These are phyloP conservation scores for Aureobasidium namibiae DNA, from an alignment of 2,329 filamentous ascomycete genomes.

Conservation along the genomic window DNA sequence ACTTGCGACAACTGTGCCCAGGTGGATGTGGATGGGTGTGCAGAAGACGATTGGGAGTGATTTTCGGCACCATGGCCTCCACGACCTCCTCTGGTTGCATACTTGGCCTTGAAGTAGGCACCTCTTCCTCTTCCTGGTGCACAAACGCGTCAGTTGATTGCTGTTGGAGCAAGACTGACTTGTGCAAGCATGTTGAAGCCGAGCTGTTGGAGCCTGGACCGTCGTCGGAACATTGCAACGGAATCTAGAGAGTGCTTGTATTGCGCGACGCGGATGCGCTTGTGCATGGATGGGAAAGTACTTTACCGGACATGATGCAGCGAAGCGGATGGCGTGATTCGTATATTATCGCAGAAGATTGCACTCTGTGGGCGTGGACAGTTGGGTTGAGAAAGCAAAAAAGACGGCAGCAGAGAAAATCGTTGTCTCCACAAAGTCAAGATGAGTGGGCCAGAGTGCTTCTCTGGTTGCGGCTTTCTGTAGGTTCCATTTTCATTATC, in stretches of 20 bases:
- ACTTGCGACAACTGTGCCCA: not conserved
- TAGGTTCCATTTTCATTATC: not conserved
- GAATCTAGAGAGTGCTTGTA: not conserved
- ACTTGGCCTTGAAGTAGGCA: conserved; percentile 23
- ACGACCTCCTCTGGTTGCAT: conserved; percentile 17
- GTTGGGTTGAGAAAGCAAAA: conserved; percentile 2
- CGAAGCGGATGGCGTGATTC: not conserved
- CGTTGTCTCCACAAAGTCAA: not conserved
- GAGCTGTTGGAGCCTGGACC: conserved; percentile 10
- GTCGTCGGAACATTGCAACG: conserved; percentile 4
- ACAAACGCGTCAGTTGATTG: conserved; percentile 3
- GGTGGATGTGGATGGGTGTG: not conserved
- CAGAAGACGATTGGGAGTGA: not conserved
- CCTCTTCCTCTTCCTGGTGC: conserved; percentile 20
- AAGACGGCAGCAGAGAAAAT: not conserved
- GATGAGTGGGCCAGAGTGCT: not conserved
- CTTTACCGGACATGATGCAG: conserved; percentile 10
- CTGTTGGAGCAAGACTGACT: conserved; percentile 11
- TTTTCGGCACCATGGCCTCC: not conserved
- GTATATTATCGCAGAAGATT: not conserved
- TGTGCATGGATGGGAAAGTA: not conserved
- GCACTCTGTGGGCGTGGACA: not conserved
- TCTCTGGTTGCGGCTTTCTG: not conserved
- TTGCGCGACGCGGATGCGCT: conserved; percentile 1
- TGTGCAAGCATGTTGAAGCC: not conserved